Base-by-base conservation (phyloP, 768 basidiomycete species). In the Hortiboletus campestris region DNA sequence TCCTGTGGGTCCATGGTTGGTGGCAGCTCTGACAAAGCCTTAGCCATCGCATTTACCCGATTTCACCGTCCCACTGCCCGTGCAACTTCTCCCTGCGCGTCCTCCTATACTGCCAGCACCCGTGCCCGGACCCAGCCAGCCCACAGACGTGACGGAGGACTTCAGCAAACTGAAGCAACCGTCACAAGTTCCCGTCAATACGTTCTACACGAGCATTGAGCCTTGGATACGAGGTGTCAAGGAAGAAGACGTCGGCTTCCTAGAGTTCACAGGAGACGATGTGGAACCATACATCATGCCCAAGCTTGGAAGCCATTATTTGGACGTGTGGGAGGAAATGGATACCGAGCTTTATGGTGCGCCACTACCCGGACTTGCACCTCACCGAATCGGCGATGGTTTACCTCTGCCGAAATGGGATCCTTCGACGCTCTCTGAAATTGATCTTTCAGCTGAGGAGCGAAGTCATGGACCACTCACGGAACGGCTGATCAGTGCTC, bases 181-280 rank as follows among this genome's bases (percentile, higher is more conserved):
- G 0, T 62, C 81, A n/a, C 89, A 91, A 67, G 80, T 80, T 11
- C 78, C 76, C 19, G 80, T 88, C 29, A 80, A 75, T 31, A 93
- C 92, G 1, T 98, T 97, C 68, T 94, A 94, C 72, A 78, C 87
- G 25, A 88, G 85, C 64, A 84, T 96, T 44, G 96, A 98, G 65
- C 89, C 91, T 12, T 99, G 90, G 78, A 77, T 95, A 65, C 86
- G 94, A 48, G 83, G 84, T 22, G 85, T 98, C 42, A 88, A 88
- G 58, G 97, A 98, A 72, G 97, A 98, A 71, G 97, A 99, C 67
- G 75, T 98, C 29, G 96, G 96, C 3, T 95, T 94, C 72, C 79
- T 99, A 49, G 89, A 92, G 56, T 90, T 90, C 64, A 86, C 87
- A 12, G 90, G 83, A n/a, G 94, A 98, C 64, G 94, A 97, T 58